Evolutionary conservation across 768 basidiomycete genomes (phyloP).

Genomic region (Tricholoma bakamatsutake): DNA sequence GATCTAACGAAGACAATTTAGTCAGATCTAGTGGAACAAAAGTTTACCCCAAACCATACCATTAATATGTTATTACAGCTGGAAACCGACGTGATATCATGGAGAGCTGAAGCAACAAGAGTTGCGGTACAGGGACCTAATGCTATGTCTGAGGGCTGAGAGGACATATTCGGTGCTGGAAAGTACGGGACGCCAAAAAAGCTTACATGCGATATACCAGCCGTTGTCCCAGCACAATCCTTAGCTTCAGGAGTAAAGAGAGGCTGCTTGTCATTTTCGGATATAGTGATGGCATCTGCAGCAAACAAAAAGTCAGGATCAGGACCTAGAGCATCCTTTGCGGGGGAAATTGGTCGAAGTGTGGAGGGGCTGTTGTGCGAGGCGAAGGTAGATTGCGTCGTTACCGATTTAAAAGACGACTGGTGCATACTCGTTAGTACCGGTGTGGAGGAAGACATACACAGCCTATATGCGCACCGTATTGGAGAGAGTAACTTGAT

Average conservation of each 20-base stretch:
- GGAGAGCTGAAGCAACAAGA: neutral
- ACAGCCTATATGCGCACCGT: slow-evolving; percentile 8
- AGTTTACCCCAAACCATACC: neutral
- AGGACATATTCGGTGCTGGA: too few relatives aligned
- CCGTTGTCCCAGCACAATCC: neutral
- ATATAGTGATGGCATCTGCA: neutral
- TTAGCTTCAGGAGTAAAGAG: neutral
- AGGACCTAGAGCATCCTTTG: neutral
- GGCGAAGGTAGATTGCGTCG: neutral
- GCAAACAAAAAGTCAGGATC: neutral
- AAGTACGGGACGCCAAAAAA: neutral
- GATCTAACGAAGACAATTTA: neutral
- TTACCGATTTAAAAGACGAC: neutral
- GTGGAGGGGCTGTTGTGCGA: neutral
- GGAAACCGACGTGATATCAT: neutral
- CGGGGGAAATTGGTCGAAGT: neutral
- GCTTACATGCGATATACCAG: neutral
- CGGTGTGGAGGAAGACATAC: neutral
- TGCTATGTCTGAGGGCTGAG: neutral
- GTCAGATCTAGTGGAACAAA: neutral
- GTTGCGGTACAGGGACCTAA: neutral
- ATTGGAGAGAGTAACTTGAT: neutral
- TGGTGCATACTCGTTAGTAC: neutral
- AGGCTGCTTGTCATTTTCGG: neutral
- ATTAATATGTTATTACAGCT: neutral